Evolutionary conservation across 2,329 filamentous ascomycete species (phyloP).

Genomic region (Microdochium paspali): DNA sequence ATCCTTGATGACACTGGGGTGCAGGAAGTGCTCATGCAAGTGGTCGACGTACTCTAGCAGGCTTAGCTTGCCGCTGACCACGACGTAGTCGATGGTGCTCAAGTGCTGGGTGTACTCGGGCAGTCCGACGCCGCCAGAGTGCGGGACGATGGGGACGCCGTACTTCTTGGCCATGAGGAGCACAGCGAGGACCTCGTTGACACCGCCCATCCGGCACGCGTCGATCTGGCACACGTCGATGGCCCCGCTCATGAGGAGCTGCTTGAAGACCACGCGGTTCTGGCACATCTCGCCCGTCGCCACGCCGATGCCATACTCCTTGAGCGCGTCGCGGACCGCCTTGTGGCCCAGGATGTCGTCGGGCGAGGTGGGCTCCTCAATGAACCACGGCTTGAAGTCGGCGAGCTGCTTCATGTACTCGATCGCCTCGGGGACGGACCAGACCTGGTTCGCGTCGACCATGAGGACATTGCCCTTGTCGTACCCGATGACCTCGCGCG

Average conservation of each 20-base stretch:
- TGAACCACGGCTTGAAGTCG: conserved; percentile 86
- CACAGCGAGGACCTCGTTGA: conserved; percentile 89
- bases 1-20: conserved; percentile 70
- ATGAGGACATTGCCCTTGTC: conserved; percentile 79
- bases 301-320: conserved; percentile 67
- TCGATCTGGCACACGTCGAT: conserved; percentile 88
- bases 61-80: conserved; percentile 70
- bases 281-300: conserved; percentile 94
- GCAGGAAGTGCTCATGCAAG: conserved; percentile 84
- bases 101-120: conserved; percentile 93
- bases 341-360: conserved; percentile 87
- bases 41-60: conserved; percentile 90
- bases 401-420: conserved; percentile 74
- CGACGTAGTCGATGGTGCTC: conserved; percentile 87
- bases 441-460: conserved; percentile 90
- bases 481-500: conserved; percentile 71
- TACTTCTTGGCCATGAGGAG: conserved; percentile 76
- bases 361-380: conserved; percentile 86
- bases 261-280: conserved; percentile 91
- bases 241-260: conserved; percentile 69
- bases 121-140: conserved; percentile 81
- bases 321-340: conserved; percentile 71
- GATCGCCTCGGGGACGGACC: conserved; percentile 84
- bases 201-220: conserved; percentile 79
- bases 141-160: conserved; percentile 74